Evolutionary conservation across 1,284 basidiomycete species (phyloP), one percentile per base, ranked within the genome.

Genomic region (Rhodotorula sp.): DNA sequence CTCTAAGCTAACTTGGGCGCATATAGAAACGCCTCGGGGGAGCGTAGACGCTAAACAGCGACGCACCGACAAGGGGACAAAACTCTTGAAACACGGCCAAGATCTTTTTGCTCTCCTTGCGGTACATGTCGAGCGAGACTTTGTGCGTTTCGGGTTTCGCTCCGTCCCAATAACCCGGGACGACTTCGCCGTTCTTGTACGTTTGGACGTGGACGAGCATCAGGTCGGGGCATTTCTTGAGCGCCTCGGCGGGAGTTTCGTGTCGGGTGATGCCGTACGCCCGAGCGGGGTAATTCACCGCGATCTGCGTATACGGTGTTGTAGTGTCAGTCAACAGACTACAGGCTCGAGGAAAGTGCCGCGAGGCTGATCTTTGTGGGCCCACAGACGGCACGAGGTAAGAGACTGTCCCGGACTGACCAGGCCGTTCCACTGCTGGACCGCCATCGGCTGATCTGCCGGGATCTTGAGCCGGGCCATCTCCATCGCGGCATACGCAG

Each of bases 201-300:
- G 96, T 98, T 39, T 95, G 93, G 57, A 97, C 94, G 83, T 99
- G 96, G 21, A 97, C 90, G 10, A 92, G 88, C 56, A 88, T 84
- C 6, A 99, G 83, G 62, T 92, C 83, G 0, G 95, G 94, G 81
- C 95, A 99, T 73, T 88, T 87, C 80, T 91, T 89, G 57, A 74
- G 57, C n/a, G 76, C 71, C 20, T 79, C 72, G 69, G 63, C 78
- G 58, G 66, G 78, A 4, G 72, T 51, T 62, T 80, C 59, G 78
- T 78, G 46, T 34, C 94, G 84, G 29, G 91, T 92, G 79, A 99
- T 95, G 5, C 90, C 95, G 78, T 86, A 96, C 79, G 89, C 89
- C 69, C 96, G 86, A 0, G 97, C 96, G 5, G 93, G 90, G 80
- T 99, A 99, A 82, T 95, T 97, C 74, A 99, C 91, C 0, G 97